phyloP scores from a whole-genome alignment of 176 grass and related monocot genomes.

The Aegilops longissima region DNA sequence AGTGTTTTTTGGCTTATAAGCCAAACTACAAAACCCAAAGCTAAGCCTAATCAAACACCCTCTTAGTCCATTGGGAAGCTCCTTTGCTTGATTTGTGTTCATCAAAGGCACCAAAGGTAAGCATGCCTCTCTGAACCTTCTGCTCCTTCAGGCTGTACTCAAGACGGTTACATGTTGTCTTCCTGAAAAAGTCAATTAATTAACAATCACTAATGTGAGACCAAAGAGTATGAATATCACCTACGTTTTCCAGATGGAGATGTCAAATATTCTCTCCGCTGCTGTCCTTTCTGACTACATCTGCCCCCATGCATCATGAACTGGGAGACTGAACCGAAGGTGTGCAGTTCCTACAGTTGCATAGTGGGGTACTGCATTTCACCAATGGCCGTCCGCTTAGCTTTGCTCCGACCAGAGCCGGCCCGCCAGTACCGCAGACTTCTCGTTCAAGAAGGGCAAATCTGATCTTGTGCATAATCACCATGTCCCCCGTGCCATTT shows the following conservation, averaged over 20 bases:
- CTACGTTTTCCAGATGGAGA: neutral
- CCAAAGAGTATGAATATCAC: neutral
- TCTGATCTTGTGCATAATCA: constrained; percentile 6
- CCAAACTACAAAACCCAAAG: too few species aligned
- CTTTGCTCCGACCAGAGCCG: neutral
- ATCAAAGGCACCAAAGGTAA: neutral
- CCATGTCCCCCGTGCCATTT: neutral
- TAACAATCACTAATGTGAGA: neutral
- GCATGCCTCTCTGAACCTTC: constrained; percentile 4
- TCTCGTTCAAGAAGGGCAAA: constrained; percentile 23
- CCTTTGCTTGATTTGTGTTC: neutral
- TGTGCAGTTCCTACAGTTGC: constrained; percentile 20
- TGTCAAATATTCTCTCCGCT: neutral
- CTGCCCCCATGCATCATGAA: constrained; percentile 27
- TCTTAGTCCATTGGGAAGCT: neutral
- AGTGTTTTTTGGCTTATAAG: too few species aligned
- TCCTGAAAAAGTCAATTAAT: neutral
- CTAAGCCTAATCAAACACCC: neutral
- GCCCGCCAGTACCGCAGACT: neutral
- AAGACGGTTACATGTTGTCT: neutral
- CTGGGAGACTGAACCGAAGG: constrained; percentile 20
- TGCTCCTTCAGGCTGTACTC: neutral
- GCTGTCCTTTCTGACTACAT: neutral
- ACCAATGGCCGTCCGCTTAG: constrained; percentile 19
- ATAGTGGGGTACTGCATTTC: constrained; percentile 15